Conservation (phyloP, 352 stramenopile species). For the Phytophthora fragariaefolia region DNA sequence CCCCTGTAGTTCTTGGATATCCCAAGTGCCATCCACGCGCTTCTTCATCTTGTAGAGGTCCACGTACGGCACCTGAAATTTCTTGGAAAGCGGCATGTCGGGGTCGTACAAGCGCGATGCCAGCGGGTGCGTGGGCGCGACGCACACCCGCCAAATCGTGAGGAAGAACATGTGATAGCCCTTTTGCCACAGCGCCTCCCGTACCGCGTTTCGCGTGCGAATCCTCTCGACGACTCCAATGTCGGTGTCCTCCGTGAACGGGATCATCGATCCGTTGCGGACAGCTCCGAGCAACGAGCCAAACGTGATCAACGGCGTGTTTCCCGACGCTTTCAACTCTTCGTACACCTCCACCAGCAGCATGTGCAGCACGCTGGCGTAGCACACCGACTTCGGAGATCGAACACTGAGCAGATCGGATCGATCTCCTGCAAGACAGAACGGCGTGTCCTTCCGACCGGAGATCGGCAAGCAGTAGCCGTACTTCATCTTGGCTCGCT, state of each 20-base stretch:
- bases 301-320: slow-evolving; percentile 43
- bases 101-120: slow-evolving; percentile 44
- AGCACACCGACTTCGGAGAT: slow-evolving; percentile 43
- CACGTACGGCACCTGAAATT: slow-evolving; percentile 41
- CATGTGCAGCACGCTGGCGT: slow-evolving; percentile 60
- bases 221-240: slow-evolving; percentile 42
- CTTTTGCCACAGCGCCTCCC: slow-evolving; percentile 36
- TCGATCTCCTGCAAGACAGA: slow-evolving; percentile 49
- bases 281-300: slow-evolving; percentile 55
- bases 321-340: slow-evolving; percentile 35
- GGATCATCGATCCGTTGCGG: slow-evolving; percentile 51
- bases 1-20: slow-evolving; percentile 29
- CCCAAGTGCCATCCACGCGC: slow-evolving; percentile 14
- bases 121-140: slow-evolving; percentile 47
- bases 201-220: slow-evolving; percentile 11
- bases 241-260: slow-evolving; percentile 62
- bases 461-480: slow-evolving; percentile 58
- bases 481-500: slow-evolving; percentile 9
- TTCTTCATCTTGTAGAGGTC: slow-evolving; percentile 45
- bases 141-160: slow-evolving; percentile 49
- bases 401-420: slow-evolving; percentile 44
- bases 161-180: slow-evolving; percentile 61
- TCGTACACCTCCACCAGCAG: slow-evolving; percentile 60
- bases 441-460: slow-evolving; percentile 46
- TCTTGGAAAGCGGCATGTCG: slow-evolving; percentile 9